Percentiles rank a stretch among this genome's conserved stretches.
Evolutionary conservation across 2,329 filamentous ascomycete genomes (phyloP).

Genomic region (Clonostachys chloroleuca): DNA sequence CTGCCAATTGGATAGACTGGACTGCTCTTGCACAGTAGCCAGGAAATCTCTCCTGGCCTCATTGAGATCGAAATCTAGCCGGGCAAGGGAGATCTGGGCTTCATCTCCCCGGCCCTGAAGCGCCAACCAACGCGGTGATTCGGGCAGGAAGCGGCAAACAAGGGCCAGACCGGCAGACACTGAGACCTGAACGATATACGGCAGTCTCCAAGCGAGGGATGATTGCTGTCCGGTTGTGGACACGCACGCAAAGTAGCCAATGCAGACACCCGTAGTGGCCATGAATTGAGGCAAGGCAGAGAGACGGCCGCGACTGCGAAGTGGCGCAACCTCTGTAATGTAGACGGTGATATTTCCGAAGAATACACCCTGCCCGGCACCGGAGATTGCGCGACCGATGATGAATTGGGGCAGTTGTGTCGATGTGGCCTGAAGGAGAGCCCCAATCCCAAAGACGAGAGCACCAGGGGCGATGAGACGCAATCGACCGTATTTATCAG

Average conservation of each 20-base stretch:
- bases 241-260: constrained; percentile 59
- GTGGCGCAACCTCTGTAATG: constrained; percentile 57
- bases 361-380: constrained; percentile 55
- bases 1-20: constrained; percentile 21
- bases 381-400: constrained; percentile 48
- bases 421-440: constrained; percentile 44
- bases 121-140: constrained; percentile 55
- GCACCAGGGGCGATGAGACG: constrained; percentile 28
- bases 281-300: constrained; percentile 48
- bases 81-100: constrained; percentile 33
- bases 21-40: constrained; percentile 15
- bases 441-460: constrained; percentile 45
- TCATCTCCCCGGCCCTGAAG: constrained; percentile 38
- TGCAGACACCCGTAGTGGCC: constrained; percentile 41
- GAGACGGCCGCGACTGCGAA: constrained; percentile 41
- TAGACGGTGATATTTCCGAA: constrained; percentile 54
- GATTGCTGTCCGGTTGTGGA: constrained; percentile 40
- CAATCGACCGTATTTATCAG: constrained; percentile 44
- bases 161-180: constrained; percentile 30
- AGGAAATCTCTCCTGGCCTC: constrained; percentile 44
- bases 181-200: constrained; percentile 42
- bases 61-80: constrained; percentile 33
- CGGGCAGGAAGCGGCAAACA: constrained; percentile 37
- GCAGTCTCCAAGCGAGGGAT: constrained; percentile 50
- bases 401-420: constrained; percentile 45